Evolutionary conservation across 2,329 filamentous ascomycete genomes (phyloP).

Genomic region (Fusarium brevicatenulatum): DNA sequence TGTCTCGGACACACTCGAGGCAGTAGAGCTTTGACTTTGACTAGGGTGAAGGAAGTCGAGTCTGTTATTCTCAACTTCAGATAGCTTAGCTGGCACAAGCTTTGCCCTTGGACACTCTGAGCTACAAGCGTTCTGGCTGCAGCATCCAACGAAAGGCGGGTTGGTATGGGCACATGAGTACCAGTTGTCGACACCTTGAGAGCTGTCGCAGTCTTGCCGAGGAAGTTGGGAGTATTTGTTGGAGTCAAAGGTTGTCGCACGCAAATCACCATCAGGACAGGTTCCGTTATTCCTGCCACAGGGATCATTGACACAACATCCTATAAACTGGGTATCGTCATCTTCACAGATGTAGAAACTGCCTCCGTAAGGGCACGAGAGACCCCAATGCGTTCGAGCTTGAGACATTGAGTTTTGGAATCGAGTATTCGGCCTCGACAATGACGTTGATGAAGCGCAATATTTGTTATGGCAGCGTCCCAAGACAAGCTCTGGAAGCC

Average conservation of each 20-base stretch:
- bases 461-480: neutral
- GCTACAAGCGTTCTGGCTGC: slow-evolving; percentile 41
- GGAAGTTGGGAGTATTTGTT: slow-evolving; percentile 46
- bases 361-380: slow-evolving; percentile 49
- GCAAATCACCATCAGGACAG: slow-evolving; percentile 48
- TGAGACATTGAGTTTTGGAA: slow-evolving; percentile 22
- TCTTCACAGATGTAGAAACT: slow-evolving; percentile 52
- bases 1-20: slow-evolving; percentile 6
- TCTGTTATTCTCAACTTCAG: slow-evolving; percentile 18
- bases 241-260: slow-evolving; percentile 46
- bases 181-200: slow-evolving; percentile 42
- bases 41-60: slow-evolving; percentile 30
- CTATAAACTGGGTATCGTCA: slow-evolving; percentile 49
- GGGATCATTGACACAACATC: slow-evolving; percentile 54
- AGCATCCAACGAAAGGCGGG: slow-evolving; percentile 55
- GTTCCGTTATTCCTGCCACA: slow-evolving; percentile 45
- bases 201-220: slow-evolving; percentile 47
- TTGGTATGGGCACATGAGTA: slow-evolving; percentile 48
- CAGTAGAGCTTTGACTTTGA: neutral
- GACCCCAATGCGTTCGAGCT: slow-evolving; percentile 36
- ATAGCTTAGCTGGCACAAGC: slow-evolving; percentile 28
- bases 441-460: neutral
- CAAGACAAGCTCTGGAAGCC: neutral
- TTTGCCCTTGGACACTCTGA: slow-evolving; percentile 21
- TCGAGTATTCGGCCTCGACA: neutral